Evolutionary conservation across 2,329 filamentous ascomycete species (phyloP), one percentile per base, ranked within the genome.

Genomic region (Clonostachys byssicola): DNA sequence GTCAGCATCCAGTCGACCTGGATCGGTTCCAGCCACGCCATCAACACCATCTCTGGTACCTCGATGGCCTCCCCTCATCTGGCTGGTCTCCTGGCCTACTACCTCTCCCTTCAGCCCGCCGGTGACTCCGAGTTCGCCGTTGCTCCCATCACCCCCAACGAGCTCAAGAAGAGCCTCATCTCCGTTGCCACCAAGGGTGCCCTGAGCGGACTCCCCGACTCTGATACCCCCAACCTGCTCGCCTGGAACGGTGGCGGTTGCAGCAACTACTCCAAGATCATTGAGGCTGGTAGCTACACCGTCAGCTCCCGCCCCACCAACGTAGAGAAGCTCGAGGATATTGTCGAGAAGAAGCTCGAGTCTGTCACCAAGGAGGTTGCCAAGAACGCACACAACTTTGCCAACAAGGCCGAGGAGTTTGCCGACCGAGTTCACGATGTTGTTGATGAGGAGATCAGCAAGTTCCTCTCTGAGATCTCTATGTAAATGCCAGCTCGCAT

Each of bases 61-160:
- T 99, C 94, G 47, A 99, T 99, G 94, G 94, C 94, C 53, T 97
- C 94, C 53, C 94, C 94, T 59, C 94, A 99, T 72, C 88, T 99
- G 66, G 87, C 86, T 65, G 94, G 94, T 81, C 90, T 99, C 54
- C 78, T 97, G 61, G 94, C 94, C 74, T 99, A 99, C 81, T 89
- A 95, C 74, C 85, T 99, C 51, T 99, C 94, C 55, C 90, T 99
- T 48, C 92, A 97, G 75, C 94, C 94, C 43, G 75, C 88, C 55
- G 80, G 81, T 60, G 89, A 95, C 73, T 99, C 95, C 40, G 91
- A 89, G 64, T 99, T 90, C 66, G 87, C 92, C 53, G 85, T 96
- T 61, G 88, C 88, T 51, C 78, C 87, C 54, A 91, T 99, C 70
- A 94, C 90, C 44, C 94, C 94, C 52, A 88, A 89, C 78, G 85